Evolutionary conservation across 305 asterid species (phyloP).

Genomic region (Ajuga reptans): DNA sequence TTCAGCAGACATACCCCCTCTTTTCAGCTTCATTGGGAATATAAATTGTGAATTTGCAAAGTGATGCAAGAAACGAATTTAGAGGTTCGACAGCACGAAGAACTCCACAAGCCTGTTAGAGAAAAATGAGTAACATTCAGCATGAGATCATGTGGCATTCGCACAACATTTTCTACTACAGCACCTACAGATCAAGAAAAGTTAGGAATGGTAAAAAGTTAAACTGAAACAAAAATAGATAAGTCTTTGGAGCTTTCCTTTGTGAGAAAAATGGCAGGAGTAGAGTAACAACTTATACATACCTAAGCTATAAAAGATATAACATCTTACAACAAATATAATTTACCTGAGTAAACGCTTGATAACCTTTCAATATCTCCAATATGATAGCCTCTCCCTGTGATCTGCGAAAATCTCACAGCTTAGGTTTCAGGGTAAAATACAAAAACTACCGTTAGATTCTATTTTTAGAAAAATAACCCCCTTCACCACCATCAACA

Average conservation of each 20-base stretch:
- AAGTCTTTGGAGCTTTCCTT: neutral
- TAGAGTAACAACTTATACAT: constrained; percentile 2
- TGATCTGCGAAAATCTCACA: constrained; percentile 46
- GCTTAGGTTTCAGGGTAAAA: neutral
- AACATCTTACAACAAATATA: too few relatives aligned
- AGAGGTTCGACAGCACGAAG: constrained; percentile 88
- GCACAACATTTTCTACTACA: constrained; percentile 22
- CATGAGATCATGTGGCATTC: neutral
- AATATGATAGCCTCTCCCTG: constrained; percentile 97
- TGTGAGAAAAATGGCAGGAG: constrained; percentile 10
- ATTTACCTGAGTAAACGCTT: constrained; percentile 94
- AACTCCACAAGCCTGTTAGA: constrained; percentile 86
- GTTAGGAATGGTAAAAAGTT: neutral
- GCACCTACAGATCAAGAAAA: constrained; percentile 1
- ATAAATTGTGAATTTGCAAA: constrained; percentile 92
- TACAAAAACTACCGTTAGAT: neutral
- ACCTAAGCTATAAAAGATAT: constrained; percentile 9
- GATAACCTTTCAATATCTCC: constrained; percentile 96
- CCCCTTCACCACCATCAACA: neutral
- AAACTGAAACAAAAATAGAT: neutral
- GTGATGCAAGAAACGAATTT: constrained; percentile 94
- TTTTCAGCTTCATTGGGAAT: constrained; percentile 73
- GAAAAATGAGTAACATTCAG: constrained; percentile 20
- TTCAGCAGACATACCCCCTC: constrained; percentile 52
- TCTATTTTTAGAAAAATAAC: neutral